Evolutionary conservation across 768 basidiomycete genomes (phyloP), one percentile per base, ranked within the genome.

Genomic region (Tylopilus vinaceipallidus): DNA sequence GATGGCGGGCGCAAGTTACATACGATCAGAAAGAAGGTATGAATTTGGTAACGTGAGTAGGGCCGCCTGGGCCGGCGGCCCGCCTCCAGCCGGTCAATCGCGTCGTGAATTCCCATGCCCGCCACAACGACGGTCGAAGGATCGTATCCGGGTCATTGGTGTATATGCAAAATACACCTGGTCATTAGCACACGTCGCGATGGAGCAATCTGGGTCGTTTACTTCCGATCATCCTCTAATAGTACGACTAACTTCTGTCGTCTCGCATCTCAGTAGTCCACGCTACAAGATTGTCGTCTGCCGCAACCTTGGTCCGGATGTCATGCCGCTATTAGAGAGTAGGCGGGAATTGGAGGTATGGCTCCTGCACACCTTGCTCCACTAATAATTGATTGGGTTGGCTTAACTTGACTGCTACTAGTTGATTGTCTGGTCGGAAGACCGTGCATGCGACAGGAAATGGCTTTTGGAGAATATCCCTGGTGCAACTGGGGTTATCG

Each of bases 401-500:
- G 20, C 30, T 29, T 3, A 23, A 42, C 38, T n/a, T n/a, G n/a
- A 14, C 3, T 6, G n/a, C 16, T 37, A 16, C 27, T 47, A 85
- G 72, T 61, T 83, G 29, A 68, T 80, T 6, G 38, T 67, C 4
- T 81, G 80, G 79, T 69, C 72, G 1, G 67, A 86, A 52, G 80
- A 89, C 57, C 57, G 73, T 6, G 60, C 70, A 2, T 86, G 81
- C 49, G 77, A 81, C 33, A 73, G 83, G 14, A 57, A 74, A 19
- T 95, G 91, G 92, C 67, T 95, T 4, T 68, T 92, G 19, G 74
- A 86, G 45, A 86, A 92, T 53, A 72, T 83, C 6, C 65, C 68
- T n/a, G 89, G 85, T 4, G 82, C 86, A 3, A 59, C 67, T 9
- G 94, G 86, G 4, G 60, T 81, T 1, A 66, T 85, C 13, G 74